Conservation (phyloP, 768 basidiomycete genomes). For the Mycena epipterygia region DNA sequence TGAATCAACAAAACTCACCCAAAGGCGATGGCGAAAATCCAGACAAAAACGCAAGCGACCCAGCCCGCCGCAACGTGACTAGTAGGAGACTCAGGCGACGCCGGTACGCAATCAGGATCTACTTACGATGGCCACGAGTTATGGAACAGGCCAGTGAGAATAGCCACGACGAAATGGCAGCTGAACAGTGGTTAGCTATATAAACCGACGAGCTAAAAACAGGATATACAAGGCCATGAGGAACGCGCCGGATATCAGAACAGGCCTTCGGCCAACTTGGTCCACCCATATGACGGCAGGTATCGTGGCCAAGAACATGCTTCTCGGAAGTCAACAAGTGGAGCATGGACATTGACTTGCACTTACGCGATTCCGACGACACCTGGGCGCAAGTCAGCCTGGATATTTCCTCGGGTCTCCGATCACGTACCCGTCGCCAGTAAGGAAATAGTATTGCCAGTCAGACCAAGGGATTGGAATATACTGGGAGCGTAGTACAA, state of each 20-base stretch:
- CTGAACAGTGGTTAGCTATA: slow-evolving; percentile 43
- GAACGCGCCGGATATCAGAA: slow-evolving; percentile 80
- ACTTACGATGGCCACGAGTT: slow-evolving; percentile 66
- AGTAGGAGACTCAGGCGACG: slow-evolving; percentile 12
- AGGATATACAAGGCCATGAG: slow-evolving; percentile 71
- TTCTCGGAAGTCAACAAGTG: slow-evolving; percentile 37
- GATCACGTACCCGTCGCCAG: slow-evolving; percentile 61
- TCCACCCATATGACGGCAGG: slow-evolving; percentile 89
- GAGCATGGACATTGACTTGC: not conserved
- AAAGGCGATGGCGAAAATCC: slow-evolving; percentile 80
- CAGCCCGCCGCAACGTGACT: slow-evolving; percentile 72
- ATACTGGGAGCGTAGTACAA: slow-evolving; percentile 84
- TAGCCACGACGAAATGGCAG: slow-evolving; percentile 79
- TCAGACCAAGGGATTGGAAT: slow-evolving; percentile 71
- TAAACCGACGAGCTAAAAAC: slow-evolving; percentile 32
- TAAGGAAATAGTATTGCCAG: slow-evolving; percentile 69
- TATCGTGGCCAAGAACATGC: slow-evolving; percentile 83
- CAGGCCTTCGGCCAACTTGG: slow-evolving; percentile 80
- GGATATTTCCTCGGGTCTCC: too few relatives aligned
- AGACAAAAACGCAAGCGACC: slow-evolving; percentile 78
- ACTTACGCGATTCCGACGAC: slow-evolving; percentile 85
- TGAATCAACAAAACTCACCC: slow-evolving; percentile 31
- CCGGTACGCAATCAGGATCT: not conserved
- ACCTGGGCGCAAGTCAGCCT: not conserved
- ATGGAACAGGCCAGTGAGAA: slow-evolving; percentile 71